Evolutionary conservation across 2,329 filamentous ascomycete genomes (phyloP).

Genomic region (Diaporthe caulivora): DNA sequence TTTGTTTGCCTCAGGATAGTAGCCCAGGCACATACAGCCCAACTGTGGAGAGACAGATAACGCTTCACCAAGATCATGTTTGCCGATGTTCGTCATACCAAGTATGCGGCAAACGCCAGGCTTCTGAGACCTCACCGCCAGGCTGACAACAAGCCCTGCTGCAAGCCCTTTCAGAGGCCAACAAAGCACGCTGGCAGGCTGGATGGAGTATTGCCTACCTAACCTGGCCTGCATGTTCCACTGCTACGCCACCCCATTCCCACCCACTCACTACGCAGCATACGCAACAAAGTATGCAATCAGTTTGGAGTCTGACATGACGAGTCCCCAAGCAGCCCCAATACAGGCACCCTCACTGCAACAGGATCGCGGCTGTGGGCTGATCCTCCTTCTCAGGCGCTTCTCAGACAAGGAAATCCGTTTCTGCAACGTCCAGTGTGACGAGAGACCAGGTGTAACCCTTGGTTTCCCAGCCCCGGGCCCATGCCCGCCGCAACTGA

Average conservation of each 20-base stretch:
- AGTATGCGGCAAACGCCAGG: constrained; percentile 8
- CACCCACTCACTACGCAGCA: neutral
- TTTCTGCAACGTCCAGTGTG: constrained; percentile 39
- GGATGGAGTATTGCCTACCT: neutral
- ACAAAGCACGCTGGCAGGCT: constrained; percentile 11
- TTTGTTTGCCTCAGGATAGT: neutral
- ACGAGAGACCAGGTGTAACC: constrained; percentile 31
- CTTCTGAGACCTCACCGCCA: constrained; percentile 36
- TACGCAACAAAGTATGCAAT: neutral
- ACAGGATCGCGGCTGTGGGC: constrained; percentile 6
- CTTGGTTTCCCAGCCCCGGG: constrained; percentile 24
- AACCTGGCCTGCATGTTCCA: neutral
- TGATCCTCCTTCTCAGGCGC: constrained; percentile 29
- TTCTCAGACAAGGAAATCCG: constrained; percentile 20
- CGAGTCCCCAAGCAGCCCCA: neutral
- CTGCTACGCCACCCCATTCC: constrained; percentile 8
- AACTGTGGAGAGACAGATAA: neutral
- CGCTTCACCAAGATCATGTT: constrained; percentile 21
- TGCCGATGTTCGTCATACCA: constrained; percentile 31
- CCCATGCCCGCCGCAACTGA: neutral
- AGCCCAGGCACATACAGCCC: neutral
- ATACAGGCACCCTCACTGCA: neutral
- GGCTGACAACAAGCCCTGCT: constrained; percentile 14
- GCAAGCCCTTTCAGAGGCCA: neutral
- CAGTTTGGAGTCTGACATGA: neutral